Evolutionary conservation across 805 yeast genomes (phyloP).

Genomic region (Ogataea methanolica): DNA sequence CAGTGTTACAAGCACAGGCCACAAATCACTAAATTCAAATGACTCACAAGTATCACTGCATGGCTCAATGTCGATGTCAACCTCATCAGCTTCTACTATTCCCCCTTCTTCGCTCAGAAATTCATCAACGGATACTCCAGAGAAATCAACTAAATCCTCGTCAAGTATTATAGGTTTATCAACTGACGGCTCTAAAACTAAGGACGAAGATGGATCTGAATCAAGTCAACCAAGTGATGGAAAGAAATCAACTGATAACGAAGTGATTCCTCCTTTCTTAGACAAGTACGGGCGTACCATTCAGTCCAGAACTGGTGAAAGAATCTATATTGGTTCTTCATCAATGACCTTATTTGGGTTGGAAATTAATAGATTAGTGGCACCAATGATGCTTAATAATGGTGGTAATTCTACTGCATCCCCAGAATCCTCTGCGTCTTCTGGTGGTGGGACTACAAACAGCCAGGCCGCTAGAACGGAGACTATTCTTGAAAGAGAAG

Average conservation of each 20-base stretch:
- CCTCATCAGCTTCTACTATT: no score
- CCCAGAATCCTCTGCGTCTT: slow-evolving; percentile 8
- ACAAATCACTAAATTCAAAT: no score
- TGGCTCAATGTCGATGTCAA: no score
- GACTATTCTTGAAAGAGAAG: slow-evolving; percentile 67
- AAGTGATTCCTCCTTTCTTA: slow-evolving; percentile 65
- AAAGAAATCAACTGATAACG: slow-evolving; percentile 28
- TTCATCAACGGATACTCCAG: no score
- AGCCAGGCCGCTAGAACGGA: slow-evolving; percentile 25
- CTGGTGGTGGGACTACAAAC: neutral
- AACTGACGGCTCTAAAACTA: neutral
- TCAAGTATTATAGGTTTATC: neutral
- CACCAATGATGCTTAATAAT: slow-evolving; percentile 17
- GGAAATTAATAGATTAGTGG: slow-evolving; percentile 55
- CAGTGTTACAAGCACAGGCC: no score
- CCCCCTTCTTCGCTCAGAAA: no score
- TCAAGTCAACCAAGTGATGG: neutral
- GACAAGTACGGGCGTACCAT: slow-evolving; percentile 69
- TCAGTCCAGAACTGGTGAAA: slow-evolving; percentile 71
- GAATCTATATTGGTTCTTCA: slow-evolving; percentile 73
- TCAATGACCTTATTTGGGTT: slow-evolving; percentile 80
- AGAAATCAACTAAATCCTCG: no score
- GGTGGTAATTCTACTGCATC: slow-evolving; percentile 2
- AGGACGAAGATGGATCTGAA: no score
- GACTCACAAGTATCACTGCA: no score